Conservation (phyloP, 2,329 filamentous ascomycete species). For the Madurella fahalii region DNA sequence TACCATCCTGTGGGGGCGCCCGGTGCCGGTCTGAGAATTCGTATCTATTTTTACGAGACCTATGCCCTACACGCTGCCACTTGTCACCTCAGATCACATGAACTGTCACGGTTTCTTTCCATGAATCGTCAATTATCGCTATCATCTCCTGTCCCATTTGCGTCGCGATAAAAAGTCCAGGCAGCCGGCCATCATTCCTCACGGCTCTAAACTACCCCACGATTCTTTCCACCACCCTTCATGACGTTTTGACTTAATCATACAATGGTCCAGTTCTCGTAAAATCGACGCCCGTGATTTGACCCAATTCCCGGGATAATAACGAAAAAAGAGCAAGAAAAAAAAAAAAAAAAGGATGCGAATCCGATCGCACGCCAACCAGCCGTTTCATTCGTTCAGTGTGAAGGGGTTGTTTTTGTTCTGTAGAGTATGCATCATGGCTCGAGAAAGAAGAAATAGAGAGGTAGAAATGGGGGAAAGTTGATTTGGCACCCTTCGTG, state of each 20-base stretch:
- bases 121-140: not conserved
- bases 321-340: not conserved
- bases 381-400: not conserved
- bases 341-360: not conserved
- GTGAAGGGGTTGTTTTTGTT: not conserved
- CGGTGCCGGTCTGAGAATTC: too few relatives aligned
- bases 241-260: conserved; percentile 1
- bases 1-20: too few relatives aligned
- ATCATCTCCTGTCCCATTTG: not conserved
- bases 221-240: not conserved
- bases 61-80: not conserved
- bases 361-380: not conserved
- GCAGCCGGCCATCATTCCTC: not conserved
- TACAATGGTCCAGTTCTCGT: conserved; percentile 4
- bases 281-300: not conserved
- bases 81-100: not conserved
- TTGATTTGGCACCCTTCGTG: too few relatives aligned
- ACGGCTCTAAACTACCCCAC: not conserved
- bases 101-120: not conserved
- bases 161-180: not conserved
- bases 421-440: not conserved
- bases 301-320: conserved; percentile 2
- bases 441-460: not conserved
- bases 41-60: too few relatives aligned
- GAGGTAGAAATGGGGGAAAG: not conserved